Evolutionary conservation across 2,329 filamentous ascomycete genomes (phyloP).

Genomic region (Shiraia sp.): DNA sequence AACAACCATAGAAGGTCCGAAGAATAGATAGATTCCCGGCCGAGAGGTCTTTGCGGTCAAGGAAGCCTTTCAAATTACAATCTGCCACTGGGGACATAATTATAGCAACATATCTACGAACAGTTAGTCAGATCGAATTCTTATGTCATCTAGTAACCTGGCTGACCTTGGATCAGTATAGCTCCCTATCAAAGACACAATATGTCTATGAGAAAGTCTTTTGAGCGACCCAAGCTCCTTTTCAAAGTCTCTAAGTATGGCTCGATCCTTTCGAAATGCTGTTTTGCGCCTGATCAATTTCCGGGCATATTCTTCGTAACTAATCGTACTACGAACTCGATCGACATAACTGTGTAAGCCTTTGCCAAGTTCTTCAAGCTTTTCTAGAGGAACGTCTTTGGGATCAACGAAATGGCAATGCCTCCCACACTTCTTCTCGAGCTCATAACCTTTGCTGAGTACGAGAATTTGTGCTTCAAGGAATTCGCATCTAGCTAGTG

Average conservation of each 20-base stretch:
- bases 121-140: neutral
- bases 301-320: conserved; percentile 1
- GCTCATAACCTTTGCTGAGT: conserved; percentile 5
- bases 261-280: neutral
- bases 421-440: conserved; percentile 7
- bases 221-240: conserved; percentile 11
- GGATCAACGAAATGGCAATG: conserved; percentile 16
- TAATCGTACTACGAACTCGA: neutral
- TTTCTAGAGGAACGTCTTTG: conserved; percentile 1
- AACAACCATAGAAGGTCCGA: neutral
- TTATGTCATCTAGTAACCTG: too few species aligned
- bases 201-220: conserved; percentile 28
- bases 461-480: conserved; percentile 8
- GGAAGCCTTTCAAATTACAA: conserved; percentile 14
- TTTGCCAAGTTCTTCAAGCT: conserved; percentile 1
- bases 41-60: conserved; percentile 2
- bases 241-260: neutral
- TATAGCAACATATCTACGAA: conserved; percentile 17
- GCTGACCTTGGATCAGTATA: conserved; percentile 30
- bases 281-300: neutral
- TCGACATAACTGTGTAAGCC: neutral
- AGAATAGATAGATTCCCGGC: neutral
- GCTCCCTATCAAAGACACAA: conserved; percentile 31
- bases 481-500: conserved; percentile 3
- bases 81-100: conserved; percentile 32